phyloP scores from a whole-genome alignment of 225 moss, liverwort and hornwort genomes.

The Sphagnum tenellum region DNA sequence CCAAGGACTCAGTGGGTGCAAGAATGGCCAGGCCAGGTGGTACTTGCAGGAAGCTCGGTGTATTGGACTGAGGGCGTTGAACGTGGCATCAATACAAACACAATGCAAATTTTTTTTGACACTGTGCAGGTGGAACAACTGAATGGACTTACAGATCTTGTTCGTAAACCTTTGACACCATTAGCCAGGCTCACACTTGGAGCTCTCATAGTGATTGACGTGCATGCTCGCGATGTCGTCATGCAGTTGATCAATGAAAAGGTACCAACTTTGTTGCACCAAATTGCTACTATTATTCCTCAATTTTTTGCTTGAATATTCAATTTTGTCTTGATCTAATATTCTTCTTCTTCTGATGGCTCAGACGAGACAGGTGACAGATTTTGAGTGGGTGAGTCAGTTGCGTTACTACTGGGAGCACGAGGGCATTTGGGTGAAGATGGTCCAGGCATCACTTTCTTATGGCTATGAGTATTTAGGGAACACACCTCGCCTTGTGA shows the following conservation, averaged over 20 bases:
- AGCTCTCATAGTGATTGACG: conserved; percentile 86
- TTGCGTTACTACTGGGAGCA: conserved; percentile 89
- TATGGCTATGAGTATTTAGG: conserved; percentile 90
- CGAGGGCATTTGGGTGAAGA: conserved; percentile 79
- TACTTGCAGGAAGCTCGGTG: conserved; percentile 70
- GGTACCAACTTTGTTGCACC: conserved; percentile 32
- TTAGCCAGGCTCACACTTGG: conserved; percentile 72
- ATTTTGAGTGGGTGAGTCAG: conserved; percentile 93
- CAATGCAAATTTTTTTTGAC: conserved; percentile 69
- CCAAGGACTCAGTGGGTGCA: conserved; percentile 73
- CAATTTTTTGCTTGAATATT: no score
- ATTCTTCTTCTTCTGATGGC: no score
- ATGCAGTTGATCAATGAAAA: conserved; percentile 68
- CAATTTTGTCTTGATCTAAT: no score
- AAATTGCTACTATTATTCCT: no score
- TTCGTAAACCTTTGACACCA: conserved; percentile 58
- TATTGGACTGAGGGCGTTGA: conserved; percentile 85
- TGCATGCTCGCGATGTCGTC: conserved; percentile 84
- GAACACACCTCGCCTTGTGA: conserved; percentile 78
- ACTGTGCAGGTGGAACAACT: conserved; percentile 74
- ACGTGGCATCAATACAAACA: conserved; percentile 47
- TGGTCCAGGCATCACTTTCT: conserved; percentile 74
- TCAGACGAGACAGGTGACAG: conserved; percentile 59
- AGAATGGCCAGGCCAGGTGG: conserved; percentile 88
- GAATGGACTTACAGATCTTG: conserved; percentile 57